Percentiles rank a stretch among this genome's conserved stretches.
These are phyloP conservation scores for Fusarium succisae DNA, from an alignment of 2,329 filamentous ascomycete species.

Conservation along the genomic window DNA sequence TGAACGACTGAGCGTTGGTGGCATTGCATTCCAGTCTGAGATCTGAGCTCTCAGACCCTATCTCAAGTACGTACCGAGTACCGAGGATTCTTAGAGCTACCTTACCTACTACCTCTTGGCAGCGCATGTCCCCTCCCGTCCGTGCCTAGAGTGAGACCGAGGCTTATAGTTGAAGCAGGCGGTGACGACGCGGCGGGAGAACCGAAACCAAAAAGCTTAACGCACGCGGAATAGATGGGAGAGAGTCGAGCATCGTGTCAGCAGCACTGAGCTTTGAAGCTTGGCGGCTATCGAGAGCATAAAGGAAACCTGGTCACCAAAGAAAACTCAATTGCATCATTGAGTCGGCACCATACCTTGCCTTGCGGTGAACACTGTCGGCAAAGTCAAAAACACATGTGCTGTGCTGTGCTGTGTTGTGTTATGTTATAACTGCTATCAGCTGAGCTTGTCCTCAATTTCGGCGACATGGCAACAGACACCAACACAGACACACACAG, in stretches of 20 bases:
- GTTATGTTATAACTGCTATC: not conserved
- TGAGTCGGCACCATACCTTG: not conserved
- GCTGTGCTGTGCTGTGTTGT: not conserved
- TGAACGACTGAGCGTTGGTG: not conserved
- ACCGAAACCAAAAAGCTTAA: not conserved
- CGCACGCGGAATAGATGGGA: not conserved
- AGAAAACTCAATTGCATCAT: not conserved
- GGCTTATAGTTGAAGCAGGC: not conserved
- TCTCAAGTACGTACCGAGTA: slow-evolving; percentile 8
- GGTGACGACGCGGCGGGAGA: slow-evolving; percentile 1
- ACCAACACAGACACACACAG: not conserved
- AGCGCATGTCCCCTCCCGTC: not conserved
- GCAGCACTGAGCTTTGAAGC: not conserved
- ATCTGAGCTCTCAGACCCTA: slow-evolving; percentile 19
- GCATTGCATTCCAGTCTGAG: not conserved
- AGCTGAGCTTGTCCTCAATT: not conserved
- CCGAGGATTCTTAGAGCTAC: not conserved
- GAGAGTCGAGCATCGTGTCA: not conserved
- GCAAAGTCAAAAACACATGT: not conserved
- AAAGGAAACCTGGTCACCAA: not conserved
- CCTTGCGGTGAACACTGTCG: not conserved
- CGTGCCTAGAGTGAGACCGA: not conserved
- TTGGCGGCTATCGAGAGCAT: not conserved
- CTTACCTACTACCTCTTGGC: not conserved
- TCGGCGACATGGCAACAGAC: not conserved